Base-by-base conservation (phyloP, 2,329 filamentous ascomycete species). In the Aspergillus texensis region DNA sequence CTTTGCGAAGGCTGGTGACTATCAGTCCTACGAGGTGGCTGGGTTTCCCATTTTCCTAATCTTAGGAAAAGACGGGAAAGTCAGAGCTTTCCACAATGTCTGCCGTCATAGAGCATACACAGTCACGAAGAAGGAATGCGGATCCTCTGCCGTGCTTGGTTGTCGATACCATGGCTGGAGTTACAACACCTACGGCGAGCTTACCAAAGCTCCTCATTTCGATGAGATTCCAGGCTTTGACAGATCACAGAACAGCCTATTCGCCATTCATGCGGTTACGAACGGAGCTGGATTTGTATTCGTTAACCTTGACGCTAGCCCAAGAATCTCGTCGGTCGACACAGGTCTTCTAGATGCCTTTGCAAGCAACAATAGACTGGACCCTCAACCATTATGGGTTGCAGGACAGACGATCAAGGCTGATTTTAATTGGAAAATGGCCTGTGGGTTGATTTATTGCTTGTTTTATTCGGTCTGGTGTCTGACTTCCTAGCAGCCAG, bases 131-230 rank as follows among this genome's bases (percentile, higher is more conserved):
- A 80, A 82, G 50, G 79, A 83, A 3, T 75, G 80, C 11, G 87
- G 87, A 3, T 80, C 80, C 48, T 81, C 81, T 55, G 80, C 69
- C 5, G 82, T 88, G 41, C 80, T 89, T 43, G 79, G 83, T 0
- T 89, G 87, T 78, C 83, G 84, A 63, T 89, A 89, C 68, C 86
- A 89, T 69, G 86, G 86, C 48, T 89, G 87, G 86, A 86, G 84
- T 2, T 89, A 88, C 65, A 84, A 85, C 52, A 77, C 86, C 2
- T 81, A 79, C 32, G 87, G 86, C 16, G 83, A 84, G 56, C 78
- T 89, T 3, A 83, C 86, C 30, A 89, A 88, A 72, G 86, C 87
- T 1, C 86, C 86, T 0, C 81, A 84, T 2, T 89, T 87, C 68
- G 81, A 87, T 46, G 81, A 83, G 24, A 74, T 88, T 1, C 77